Conservation (phyloP, 352 stramenopile species). For the Halophytophthora batemanensis region DNA sequence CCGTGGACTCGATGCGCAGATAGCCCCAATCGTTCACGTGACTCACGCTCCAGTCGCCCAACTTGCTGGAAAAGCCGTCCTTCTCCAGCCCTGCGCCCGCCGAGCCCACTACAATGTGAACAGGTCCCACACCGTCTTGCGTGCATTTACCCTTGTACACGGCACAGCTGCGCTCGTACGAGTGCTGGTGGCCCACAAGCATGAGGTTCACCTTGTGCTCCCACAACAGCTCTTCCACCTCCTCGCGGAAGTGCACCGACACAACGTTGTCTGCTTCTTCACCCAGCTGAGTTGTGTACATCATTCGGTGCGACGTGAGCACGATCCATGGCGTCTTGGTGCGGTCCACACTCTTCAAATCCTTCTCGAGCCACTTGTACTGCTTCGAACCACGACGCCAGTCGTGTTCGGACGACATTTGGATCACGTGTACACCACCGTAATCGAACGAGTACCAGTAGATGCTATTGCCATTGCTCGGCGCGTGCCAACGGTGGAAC, state of each 20-base stretch:
- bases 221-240: constrained; percentile 90
- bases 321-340: constrained; percentile 90
- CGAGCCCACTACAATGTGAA: constrained; percentile 88
- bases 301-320: constrained; percentile 89
- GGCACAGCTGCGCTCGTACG: constrained; percentile 89
- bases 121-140: constrained; percentile 57
- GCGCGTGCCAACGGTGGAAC: constrained; percentile 67
- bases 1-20: constrained; percentile 56
- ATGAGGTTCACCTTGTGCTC: constrained; percentile 89
- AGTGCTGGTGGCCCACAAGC: constrained; percentile 91
- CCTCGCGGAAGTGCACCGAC: constrained; percentile 71
- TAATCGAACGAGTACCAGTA: constrained; percentile 93
- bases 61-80: constrained; percentile 54
- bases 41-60: constrained; percentile 79
- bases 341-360: constrained; percentile 83
- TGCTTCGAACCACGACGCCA: constrained; percentile 81
- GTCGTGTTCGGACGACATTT: constrained; percentile 92
- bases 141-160: constrained; percentile 73
- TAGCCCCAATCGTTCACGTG: constrained; percentile 82
- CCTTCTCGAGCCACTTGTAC: constrained; percentile 86
- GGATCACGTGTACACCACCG: constrained; percentile 86
- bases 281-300: constrained; percentile 84
- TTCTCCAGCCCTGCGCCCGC: constrained; percentile 73
- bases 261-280: constrained; percentile 70
- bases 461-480: constrained; percentile 57